phyloP scores from a whole-genome alignment of 108 stramenopile species.

The Skeletonema menzelii region DNA sequence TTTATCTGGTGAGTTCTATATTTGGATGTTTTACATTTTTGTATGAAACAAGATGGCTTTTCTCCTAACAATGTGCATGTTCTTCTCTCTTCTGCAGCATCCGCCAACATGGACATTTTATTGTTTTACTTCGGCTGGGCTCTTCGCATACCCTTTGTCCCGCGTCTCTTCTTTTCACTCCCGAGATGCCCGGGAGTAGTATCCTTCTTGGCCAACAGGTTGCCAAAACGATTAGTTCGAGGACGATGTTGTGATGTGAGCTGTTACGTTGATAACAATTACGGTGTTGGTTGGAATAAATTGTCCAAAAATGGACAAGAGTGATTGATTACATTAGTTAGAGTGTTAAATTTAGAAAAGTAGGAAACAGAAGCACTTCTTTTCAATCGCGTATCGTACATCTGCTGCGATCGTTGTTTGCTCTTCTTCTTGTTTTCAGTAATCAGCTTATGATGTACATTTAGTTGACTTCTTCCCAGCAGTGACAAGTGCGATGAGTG shows the following conservation, averaged over 20 bases:
- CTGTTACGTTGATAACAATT: conserved; percentile 62
- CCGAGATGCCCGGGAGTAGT: conserved; percentile 57
- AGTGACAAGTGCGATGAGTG: too few species aligned
- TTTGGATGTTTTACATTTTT: neutral
- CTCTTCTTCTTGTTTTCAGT: neutral
- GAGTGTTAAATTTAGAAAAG: neutral
- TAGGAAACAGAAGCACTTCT: neutral
- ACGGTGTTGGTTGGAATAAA: conserved; percentile 61
- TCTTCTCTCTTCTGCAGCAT: conserved; percentile 21
- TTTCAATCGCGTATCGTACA: neutral
- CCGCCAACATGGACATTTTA: conserved; percentile 74
- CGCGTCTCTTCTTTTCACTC: conserved; percentile 57
- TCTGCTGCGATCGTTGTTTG: neutral
- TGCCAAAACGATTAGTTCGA: conserved; percentile 68
- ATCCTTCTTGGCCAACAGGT: conserved; percentile 61
- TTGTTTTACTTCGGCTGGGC: conserved; percentile 80
- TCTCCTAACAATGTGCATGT: neutral
- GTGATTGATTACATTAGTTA: neutral
- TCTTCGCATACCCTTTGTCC: conserved; percentile 57
- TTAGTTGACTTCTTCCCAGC: too few species aligned
- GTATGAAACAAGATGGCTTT: neutral
- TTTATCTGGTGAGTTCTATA: conserved; percentile 35
- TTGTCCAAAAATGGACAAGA: conserved; percentile 16
- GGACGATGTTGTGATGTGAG: conserved; percentile 52
- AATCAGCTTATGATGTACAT: neutral